Evolutionary conservation across 2,329 filamentous ascomycete species (phyloP).

Genomic region (Orbilia oligospora): DNA sequence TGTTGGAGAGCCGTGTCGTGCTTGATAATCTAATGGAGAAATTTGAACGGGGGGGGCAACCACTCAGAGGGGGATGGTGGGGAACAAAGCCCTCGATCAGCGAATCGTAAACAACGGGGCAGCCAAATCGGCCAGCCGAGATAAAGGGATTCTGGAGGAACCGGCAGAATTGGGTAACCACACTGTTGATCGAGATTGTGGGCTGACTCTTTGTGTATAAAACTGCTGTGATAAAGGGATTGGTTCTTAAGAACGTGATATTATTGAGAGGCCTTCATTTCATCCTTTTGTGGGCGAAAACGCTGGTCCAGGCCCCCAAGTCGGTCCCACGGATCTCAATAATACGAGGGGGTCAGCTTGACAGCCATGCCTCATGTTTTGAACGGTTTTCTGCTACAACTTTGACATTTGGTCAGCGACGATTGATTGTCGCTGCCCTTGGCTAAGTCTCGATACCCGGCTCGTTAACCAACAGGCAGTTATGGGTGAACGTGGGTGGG

Average conservation of each 20-base stretch:
- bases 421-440: constrained; percentile 19
- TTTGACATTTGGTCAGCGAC: constrained; percentile 7
- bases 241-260: constrained; percentile 41
- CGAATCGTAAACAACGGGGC: constrained; percentile 61
- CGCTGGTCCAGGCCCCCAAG: constrained; percentile 38
- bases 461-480: constrained; percentile 33
- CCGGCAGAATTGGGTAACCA: constrained; percentile 55
- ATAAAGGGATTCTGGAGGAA: constrained; percentile 58
- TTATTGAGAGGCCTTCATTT: constrained; percentile 60
- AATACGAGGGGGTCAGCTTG: constrained; percentile 44
- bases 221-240: constrained; percentile 37
- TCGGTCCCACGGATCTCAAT: constrained; percentile 35
- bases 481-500: constrained; percentile 43
- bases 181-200: constrained; percentile 57
- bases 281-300: constrained; percentile 14
- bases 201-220: constrained; percentile 48
- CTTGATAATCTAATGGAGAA: constrained; percentile 55
- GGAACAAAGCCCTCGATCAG: constrained; percentile 53
- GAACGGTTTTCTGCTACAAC: constrained; percentile 53
- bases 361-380: constrained; percentile 49
- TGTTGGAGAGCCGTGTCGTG: constrained; percentile 46
- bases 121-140: constrained; percentile 58
- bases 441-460: constrained; percentile 17
- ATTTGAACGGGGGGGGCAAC: constrained; percentile 57
- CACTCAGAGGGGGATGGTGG: constrained; percentile 58